A percentile compares a stretch with the other conserved stretches of the same genome.
These are phyloP conservation scores for Thraustochytrium sp. DNA, from an alignment of 352 stramenopile genomes.

Conservation along the genomic window DNA sequence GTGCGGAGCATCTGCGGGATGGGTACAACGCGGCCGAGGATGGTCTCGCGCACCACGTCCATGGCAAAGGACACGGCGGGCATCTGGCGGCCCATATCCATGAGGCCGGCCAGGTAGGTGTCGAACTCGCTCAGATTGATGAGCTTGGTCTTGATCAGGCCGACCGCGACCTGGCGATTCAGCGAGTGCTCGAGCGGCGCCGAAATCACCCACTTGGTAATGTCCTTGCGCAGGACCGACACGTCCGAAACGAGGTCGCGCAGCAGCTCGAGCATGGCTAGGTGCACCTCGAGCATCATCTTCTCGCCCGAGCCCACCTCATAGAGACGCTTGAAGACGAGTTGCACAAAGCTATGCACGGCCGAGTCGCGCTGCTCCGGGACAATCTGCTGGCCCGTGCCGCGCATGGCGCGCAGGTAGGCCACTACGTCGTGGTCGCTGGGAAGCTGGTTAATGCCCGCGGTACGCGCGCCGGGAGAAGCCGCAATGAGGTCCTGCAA, in stretches of 20 bases:
- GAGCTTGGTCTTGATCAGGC: slow-evolving; percentile 85
- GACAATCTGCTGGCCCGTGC: background rate
- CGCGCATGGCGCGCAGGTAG: slow-evolving; percentile 15
- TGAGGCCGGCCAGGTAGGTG: slow-evolving; percentile 84
- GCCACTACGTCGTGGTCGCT: slow-evolving; percentile 28
- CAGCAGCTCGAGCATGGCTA: slow-evolving; percentile 85
- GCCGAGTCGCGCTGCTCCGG: slow-evolving; percentile 66
- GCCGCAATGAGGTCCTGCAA: slow-evolving; percentile 10
- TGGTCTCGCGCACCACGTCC: slow-evolving; percentile 81
- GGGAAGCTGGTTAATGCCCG: background rate
- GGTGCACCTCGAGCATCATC: slow-evolving; percentile 86
- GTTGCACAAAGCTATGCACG: slow-evolving; percentile 88
- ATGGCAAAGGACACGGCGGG: slow-evolving; percentile 93
- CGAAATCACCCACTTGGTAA: slow-evolving; percentile 61
- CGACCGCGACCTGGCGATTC: slow-evolving; percentile 87
- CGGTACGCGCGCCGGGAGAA: background rate
- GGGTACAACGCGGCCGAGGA: slow-evolving; percentile 54
- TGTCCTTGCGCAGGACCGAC: slow-evolving; percentile 84
- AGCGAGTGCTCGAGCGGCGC: slow-evolving; percentile 88
- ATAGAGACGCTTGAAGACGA: slow-evolving; percentile 95
- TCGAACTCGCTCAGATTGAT: slow-evolving; percentile 87
- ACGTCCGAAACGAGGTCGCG: slow-evolving; percentile 86
- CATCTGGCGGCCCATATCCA: slow-evolving; percentile 80
- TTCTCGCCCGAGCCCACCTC: slow-evolving; percentile 75
- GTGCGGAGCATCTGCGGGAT: slow-evolving; percentile 84